These are phyloP conservation scores for Bretziella fagacearum DNA, from an alignment of 2,329 filamentous ascomycete genomes.

Conservation along the genomic window DNA sequence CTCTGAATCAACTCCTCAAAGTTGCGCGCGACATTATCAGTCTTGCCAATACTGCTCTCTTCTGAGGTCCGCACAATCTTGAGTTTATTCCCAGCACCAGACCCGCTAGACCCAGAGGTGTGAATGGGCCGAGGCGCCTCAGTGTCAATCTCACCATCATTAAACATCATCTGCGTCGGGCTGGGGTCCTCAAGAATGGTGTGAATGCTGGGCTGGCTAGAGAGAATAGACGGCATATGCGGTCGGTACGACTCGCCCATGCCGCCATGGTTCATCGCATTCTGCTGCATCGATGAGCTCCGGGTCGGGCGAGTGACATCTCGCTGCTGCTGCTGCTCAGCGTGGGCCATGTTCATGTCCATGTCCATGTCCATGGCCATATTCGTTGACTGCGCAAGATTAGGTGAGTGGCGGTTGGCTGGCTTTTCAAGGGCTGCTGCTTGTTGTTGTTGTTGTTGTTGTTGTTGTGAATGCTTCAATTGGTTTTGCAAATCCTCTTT, in stretches of 20 bases:
- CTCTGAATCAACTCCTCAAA: constrained; percentile 70
- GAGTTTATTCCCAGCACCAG: constrained; percentile 32
- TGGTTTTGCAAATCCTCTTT: constrained; percentile 8
- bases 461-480: constrained; percentile 6
- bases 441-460: too few species aligned
- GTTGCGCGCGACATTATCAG: constrained; percentile 45
- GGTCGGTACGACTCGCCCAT: constrained; percentile 11
- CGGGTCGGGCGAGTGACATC: background rate
- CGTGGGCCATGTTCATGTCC: too few species aligned
- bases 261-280: constrained; percentile 20
- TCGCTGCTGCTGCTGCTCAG: background rate
- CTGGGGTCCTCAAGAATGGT: constrained; percentile 15
- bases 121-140: constrained; percentile 21
- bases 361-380: too few species aligned
- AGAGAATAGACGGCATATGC: background rate
- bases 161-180: constrained; percentile 6
- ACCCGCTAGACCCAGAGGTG: constrained; percentile 34
- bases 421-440: background rate
- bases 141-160: constrained; percentile 11
- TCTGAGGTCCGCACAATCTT: constrained; percentile 41
- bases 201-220: constrained; percentile 11
- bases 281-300: background rate
- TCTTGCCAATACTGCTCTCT: constrained; percentile 30
- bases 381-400: background rate
- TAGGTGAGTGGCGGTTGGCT: constrained; percentile 6